These are phyloP conservation scores for Citrus reticulata DNA, from an alignment of 345 rosid species.

Conservation along the genomic window DNA sequence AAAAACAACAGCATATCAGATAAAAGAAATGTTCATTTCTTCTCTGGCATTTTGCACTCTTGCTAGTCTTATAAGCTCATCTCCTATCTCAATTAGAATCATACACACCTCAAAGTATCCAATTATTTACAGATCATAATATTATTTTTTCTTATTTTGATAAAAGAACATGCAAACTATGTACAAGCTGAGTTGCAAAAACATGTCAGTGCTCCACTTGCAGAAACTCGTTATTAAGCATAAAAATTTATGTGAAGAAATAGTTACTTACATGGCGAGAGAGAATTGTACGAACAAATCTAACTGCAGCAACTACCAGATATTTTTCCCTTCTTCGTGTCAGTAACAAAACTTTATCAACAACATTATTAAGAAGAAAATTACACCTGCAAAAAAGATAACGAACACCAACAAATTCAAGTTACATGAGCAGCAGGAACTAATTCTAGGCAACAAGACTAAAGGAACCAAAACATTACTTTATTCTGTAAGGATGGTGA, in stretches of 20 bases:
- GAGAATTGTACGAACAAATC: constrained; percentile 90
- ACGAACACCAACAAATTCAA: constrained; percentile 11
- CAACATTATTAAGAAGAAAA: constrained; percentile 75
- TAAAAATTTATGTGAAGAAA: constrained; percentile 6
- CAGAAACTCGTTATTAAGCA: background rate
- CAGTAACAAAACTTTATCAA: constrained; percentile 81
- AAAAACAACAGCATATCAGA: background rate
- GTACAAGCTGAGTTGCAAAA: background rate
- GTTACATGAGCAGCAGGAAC: constrained; percentile 13
- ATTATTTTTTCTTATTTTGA: too few relatives aligned
- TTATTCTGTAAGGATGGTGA: constrained; percentile 93
- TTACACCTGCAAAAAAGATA: constrained; percentile 61
- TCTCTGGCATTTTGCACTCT: background rate
- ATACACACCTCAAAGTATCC: background rate
- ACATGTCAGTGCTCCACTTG: background rate
- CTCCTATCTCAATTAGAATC: background rate
- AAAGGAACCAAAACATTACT: constrained; percentile 44
- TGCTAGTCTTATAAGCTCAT: background rate
- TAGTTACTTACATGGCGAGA: constrained; percentile 64
- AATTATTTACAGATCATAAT: background rate
- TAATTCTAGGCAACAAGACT: background rate
- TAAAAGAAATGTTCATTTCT: background rate
- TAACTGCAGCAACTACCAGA: constrained; percentile 89
- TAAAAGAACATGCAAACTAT: background rate
- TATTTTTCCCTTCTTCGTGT: constrained; percentile 85